Conservation (phyloP, 345 rosid species). For the Eucalyptus erythrocorys region DNA sequence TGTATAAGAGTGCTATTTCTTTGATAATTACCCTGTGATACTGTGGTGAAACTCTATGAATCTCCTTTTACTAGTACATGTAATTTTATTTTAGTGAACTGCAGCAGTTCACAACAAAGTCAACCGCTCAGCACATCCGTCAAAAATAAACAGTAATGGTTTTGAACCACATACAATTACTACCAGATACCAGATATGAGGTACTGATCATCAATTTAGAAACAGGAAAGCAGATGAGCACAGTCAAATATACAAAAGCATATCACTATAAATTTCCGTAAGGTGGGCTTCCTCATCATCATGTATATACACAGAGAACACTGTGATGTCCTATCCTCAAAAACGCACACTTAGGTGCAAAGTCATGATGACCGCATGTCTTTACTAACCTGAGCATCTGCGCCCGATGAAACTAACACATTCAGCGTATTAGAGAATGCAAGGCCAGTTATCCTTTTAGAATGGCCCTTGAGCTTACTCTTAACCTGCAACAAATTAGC, state of each 20-base stretch:
- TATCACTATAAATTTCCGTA: not conserved
- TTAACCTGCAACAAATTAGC: constrained; percentile 35
- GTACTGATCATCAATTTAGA: not conserved
- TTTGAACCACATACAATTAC: not conserved
- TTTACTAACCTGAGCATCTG: constrained; percentile 63
- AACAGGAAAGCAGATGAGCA: not conserved
- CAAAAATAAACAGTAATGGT: not conserved
- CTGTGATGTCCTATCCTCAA: not conserved
- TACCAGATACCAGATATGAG: not conserved
- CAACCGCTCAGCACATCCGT: not conserved
- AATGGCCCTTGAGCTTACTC: constrained; percentile 71
- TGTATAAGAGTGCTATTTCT: not conserved
- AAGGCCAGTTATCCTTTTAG: constrained; percentile 68
- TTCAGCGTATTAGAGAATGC: constrained; percentile 64
- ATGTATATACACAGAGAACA: not conserved
- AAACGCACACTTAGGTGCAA: not conserved
- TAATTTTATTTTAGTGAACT: not conserved
- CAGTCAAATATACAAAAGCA: not conserved
- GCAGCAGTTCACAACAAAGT: not conserved
- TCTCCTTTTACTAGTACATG: not conserved
- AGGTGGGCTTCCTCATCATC: not conserved
- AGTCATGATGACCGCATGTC: not conserved
- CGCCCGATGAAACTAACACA: constrained; percentile 71
- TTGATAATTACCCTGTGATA: not conserved
- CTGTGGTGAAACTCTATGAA: not conserved